phyloP scores from a whole-genome alignment of 352 stramenopile genomes.

The Phytophthora kernoviae region DNA sequence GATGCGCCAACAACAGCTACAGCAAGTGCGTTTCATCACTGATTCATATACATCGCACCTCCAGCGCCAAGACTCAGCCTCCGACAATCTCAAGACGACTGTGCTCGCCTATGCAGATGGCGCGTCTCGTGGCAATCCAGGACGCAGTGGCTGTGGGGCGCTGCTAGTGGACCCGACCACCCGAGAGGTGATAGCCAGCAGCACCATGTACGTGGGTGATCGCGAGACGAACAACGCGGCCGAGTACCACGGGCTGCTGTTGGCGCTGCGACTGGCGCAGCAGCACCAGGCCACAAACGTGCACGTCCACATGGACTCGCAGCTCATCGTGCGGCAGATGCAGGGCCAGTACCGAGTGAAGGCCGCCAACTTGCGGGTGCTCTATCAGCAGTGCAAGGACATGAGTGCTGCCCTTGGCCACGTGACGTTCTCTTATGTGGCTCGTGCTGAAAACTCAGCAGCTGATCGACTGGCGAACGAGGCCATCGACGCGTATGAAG shows the following conservation, averaged over 20 bases:
- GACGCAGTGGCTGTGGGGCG: conserved; percentile 61
- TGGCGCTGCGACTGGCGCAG: conserved; percentile 63
- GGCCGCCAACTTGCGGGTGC: conserved; percentile 47
- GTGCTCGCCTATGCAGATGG: conserved; percentile 67
- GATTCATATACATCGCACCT: no score
- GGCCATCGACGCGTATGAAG: conserved; percentile 54
- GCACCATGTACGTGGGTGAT: conserved; percentile 56
- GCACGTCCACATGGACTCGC: conserved; percentile 78
- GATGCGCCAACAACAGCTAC: no score
- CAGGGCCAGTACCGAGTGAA: conserved; percentile 74
- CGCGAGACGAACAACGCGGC: conserved; percentile 75
- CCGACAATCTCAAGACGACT: background rate
- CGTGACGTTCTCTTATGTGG: conserved; percentile 60
- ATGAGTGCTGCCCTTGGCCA: conserved; percentile 34
- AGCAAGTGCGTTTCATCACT: conserved; percentile 4
- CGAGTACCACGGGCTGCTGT: conserved; percentile 69
- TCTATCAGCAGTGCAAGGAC: conserved; percentile 49
- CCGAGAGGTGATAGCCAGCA: conserved; percentile 46
- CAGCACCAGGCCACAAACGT: conserved; percentile 38
- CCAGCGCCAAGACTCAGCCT: background rate
- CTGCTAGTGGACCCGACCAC: conserved; percentile 51
- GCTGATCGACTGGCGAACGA: conserved; percentile 73
- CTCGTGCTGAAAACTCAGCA: conserved; percentile 49
- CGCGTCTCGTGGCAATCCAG: conserved; percentile 75
- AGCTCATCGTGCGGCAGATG: conserved; percentile 83